Percentiles rank a stretch among this genome's conserved stretches.
phyloP scores from a whole-genome alignment of 2,329 filamentous ascomycete genomes.

The Gnomoniopsis smithogilvyi region DNA sequence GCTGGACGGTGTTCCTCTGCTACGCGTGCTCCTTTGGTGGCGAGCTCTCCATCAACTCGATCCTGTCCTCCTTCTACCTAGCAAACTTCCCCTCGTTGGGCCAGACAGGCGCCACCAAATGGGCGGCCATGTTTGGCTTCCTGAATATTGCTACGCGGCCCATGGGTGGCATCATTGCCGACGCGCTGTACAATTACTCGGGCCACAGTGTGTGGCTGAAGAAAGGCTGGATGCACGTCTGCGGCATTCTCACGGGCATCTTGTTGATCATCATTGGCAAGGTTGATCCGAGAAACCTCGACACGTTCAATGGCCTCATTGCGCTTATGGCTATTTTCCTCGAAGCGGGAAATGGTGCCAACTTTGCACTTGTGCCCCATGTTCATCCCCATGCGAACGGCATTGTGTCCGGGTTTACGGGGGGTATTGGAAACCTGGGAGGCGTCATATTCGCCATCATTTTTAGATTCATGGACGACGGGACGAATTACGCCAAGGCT shows the following conservation, averaged over 20 bases:
- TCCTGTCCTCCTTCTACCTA: constrained; percentile 57
- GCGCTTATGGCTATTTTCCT: constrained; percentile 77
- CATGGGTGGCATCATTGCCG: constrained; percentile 57
- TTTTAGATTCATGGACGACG: constrained; percentile 68
- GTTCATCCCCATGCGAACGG: constrained; percentile 82
- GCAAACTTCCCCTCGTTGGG: constrained; percentile 56
- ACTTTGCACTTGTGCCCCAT: constrained; percentile 83
- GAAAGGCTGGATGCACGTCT: constrained; percentile 58
- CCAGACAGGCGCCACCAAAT: constrained; percentile 54
- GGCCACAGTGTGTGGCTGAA: constrained; percentile 38
- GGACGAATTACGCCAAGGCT: constrained; percentile 62
- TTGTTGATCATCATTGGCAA: constrained; percentile 60
- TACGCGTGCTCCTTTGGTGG: constrained; percentile 63
- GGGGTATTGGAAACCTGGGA: constrained; percentile 78
- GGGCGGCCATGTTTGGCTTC: constrained; percentile 73
- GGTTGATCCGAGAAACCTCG: constrained; percentile 57
- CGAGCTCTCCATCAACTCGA: constrained; percentile 60
- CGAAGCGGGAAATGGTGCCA: constrained; percentile 81
- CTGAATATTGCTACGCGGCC: constrained; percentile 68
- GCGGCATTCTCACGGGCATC: constrained; percentile 59
- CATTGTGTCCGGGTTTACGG: constrained; percentile 70
- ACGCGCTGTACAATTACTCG: constrained; percentile 43
- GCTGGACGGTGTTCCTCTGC: constrained; percentile 50
- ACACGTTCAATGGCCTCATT: constrained; percentile 73
- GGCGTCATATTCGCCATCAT: constrained; percentile 82